phyloP scores from a whole-genome alignment of 108 stramenopile species.

The Epithemia pelagica region DNA sequence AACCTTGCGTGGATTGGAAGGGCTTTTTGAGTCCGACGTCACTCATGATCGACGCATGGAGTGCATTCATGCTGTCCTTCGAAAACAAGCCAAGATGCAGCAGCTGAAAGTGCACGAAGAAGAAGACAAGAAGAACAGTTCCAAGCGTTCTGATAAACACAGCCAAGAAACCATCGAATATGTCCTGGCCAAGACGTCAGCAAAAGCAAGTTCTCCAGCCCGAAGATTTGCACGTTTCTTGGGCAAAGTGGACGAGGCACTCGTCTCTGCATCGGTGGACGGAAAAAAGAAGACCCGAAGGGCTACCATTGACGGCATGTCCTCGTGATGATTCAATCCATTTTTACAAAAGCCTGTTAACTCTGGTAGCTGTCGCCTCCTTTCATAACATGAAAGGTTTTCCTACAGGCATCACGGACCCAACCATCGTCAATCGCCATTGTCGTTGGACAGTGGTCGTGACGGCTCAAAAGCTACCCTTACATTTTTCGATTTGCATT shows the following conservation, averaged over 20 bases:
- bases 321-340: no score
- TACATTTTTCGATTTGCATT: no score
- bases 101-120: background rate
- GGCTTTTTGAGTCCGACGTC: background rate
- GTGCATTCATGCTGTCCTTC: background rate
- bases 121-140: background rate
- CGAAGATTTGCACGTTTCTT: background rate
- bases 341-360: no score
- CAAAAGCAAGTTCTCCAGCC: background rate
- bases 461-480: no score
- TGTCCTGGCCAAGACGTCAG: background rate
- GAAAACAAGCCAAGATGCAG: background rate
- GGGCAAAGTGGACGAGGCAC: background rate
- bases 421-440: no score
- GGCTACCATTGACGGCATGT: background rate
- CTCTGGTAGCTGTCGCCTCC: no score
- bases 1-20: background rate
- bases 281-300: background rate
- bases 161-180: background rate
- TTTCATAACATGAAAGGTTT: no score
- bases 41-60: background rate
- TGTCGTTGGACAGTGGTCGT: no score
- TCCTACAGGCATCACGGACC: no score
- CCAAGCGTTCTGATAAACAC: background rate
- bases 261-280: background rate